Conservation (phyloP, 2,329 filamentous ascomycete genomes). For the Beauveria sp. region DNA sequence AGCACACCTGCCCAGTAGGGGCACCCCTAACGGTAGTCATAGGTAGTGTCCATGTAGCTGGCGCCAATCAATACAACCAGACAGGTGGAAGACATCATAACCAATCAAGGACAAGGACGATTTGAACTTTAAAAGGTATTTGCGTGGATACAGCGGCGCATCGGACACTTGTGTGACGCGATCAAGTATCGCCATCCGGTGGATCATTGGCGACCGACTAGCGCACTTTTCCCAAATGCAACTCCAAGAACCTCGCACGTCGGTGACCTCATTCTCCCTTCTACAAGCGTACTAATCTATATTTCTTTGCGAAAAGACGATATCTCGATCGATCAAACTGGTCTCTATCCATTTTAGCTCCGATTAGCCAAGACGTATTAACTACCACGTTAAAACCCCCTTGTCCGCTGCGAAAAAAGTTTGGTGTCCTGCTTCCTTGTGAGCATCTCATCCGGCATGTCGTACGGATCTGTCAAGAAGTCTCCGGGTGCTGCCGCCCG, state of each 20-base stretch:
- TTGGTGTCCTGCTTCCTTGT: background rate
- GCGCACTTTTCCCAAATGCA: background rate
- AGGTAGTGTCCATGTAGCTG: too few relatives aligned
- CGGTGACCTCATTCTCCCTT: background rate
- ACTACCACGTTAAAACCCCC: background rate
- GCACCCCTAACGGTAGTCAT: too few relatives aligned
- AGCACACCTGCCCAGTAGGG: background rate
- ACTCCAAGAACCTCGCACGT: background rate
- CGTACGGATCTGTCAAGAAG: conserved; percentile 6
- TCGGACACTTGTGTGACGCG: too few relatives aligned
- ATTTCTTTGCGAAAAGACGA: background rate
- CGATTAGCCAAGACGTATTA: background rate
- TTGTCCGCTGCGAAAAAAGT: background rate
- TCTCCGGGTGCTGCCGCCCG: background rate
- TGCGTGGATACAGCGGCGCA: too few relatives aligned
- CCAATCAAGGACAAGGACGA: too few relatives aligned
- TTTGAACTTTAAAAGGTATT: too few relatives aligned
- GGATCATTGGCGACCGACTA: background rate
- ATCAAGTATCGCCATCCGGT: background rate
- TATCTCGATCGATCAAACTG: too few relatives aligned
- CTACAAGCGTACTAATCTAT: background rate
- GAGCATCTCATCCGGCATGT: background rate
- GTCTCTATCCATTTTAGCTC: too few relatives aligned
- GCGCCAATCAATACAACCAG: too few relatives aligned
- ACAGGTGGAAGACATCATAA: too few relatives aligned